Evolutionary conservation across 345 rosid genomes (phyloP).

Genomic region (Salix purpurea): DNA sequence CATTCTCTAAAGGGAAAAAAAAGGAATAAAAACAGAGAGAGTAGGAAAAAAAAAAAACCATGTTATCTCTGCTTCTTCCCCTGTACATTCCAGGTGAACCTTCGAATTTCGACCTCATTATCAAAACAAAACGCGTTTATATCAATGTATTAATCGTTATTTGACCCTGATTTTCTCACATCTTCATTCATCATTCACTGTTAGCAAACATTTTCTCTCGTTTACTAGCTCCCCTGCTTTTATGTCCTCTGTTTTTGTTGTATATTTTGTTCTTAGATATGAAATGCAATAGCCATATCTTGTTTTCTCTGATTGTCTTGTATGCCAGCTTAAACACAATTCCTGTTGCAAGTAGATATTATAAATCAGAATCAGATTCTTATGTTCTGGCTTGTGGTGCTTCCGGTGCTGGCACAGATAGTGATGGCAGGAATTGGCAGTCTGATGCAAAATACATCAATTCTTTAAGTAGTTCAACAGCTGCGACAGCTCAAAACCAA

Average conservation of each 20-base stretch:
- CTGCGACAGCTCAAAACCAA: constrained; percentile 15
- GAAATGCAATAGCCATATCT: constrained; percentile 3
- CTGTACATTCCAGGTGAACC: not conserved
- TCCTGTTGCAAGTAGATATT: not conserved
- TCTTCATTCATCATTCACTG: not conserved
- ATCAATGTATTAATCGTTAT: not conserved
- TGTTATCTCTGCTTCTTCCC: constrained; percentile 10
- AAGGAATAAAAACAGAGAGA: not conserved
- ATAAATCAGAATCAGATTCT: constrained; percentile 11
- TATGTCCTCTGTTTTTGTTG: not conserved
- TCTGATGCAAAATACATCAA: constrained; percentile 15
- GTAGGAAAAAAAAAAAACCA: not conserved
- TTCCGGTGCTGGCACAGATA: constrained; percentile 7
- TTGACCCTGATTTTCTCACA: not conserved
- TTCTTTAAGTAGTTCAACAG: constrained; percentile 4
- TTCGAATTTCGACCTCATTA: not conserved
- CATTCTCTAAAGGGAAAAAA: not conserved
- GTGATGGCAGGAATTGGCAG: constrained; percentile 24
- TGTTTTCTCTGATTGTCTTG: constrained; percentile 2
- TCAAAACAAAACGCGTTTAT: not conserved
- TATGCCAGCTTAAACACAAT: not conserved
- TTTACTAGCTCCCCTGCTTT: constrained; percentile 2
- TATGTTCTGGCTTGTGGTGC: constrained; percentile 22
- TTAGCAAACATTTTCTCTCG: not conserved
- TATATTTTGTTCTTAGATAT: not conserved